Evolutionary conservation across 1,284 basidiomycete species (phyloP).

Genomic region (Mycosarcoma maydis): DNA sequence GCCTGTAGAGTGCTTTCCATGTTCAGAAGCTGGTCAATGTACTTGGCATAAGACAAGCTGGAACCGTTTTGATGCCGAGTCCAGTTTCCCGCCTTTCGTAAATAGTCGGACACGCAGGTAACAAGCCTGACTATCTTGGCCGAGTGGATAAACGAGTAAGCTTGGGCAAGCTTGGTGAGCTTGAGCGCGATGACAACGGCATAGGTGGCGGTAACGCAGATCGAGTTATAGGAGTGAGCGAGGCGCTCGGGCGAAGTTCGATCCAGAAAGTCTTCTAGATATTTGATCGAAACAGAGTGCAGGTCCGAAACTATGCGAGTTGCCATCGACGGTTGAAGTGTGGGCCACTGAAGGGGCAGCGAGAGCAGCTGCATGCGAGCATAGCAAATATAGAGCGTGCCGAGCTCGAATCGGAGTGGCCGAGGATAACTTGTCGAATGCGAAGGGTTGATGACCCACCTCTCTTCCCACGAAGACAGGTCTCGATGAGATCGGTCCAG

Average conservation of each 20-base stretch:
- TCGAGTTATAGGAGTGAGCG: slow-evolving; percentile 43
- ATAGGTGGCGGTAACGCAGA: slow-evolving; percentile 43
- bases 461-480: slow-evolving; percentile 35
- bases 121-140: slow-evolving; percentile 25
- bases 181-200: slow-evolving; percentile 38
- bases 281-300: slow-evolving; percentile 32
- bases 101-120: slow-evolving; percentile 23
- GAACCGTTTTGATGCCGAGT: slow-evolving; percentile 39
- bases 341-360: slow-evolving; percentile 26
- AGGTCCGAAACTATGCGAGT: slow-evolving; percentile 37
- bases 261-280: slow-evolving; percentile 38
- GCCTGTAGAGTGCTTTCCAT: slow-evolving; percentile 13
- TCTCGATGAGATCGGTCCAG: slow-evolving; percentile 36
- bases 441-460: slow-evolving; percentile 31
- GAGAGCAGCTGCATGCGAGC: slow-evolving; percentile 47
- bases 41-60: slow-evolving; percentile 34
- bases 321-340: slow-evolving; percentile 21
- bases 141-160: slow-evolving; percentile 35
- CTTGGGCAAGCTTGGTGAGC: slow-evolving; percentile 31
- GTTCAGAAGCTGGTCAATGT: slow-evolving; percentile 33
- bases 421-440: slow-evolving; percentile 24
- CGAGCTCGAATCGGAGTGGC: slow-evolving; percentile 35
- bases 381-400: slow-evolving; percentile 43
- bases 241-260: slow-evolving; percentile 36
- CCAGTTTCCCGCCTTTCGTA: slow-evolving; percentile 34